Evolutionary conservation across 805 yeast genomes (phyloP).

Genomic region (Yamadazyma olivae): DNA sequence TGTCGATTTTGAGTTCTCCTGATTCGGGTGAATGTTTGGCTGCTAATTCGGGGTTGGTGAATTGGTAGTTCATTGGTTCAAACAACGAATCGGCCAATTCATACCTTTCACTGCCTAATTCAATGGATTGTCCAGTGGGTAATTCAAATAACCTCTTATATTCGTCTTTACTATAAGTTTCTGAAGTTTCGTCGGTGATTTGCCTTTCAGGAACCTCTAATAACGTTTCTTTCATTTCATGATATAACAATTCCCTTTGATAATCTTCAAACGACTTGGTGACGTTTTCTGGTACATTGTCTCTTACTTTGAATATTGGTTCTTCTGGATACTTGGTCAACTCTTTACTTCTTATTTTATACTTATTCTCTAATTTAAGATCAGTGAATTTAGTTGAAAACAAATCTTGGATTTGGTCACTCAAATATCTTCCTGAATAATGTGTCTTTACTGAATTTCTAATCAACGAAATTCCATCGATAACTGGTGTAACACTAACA

Average conservation of each 20-base stretch:
- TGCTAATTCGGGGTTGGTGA: conserved; percentile 18
- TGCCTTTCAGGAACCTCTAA: conserved; percentile 51
- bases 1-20: conserved; percentile 49
- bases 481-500: conserved; percentile 73
- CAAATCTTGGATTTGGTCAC: conserved; percentile 47
- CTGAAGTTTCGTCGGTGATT: conserved; percentile 16
- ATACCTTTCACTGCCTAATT: conserved; percentile 58
- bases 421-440: conserved; percentile 68
- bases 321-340: conserved; percentile 30
- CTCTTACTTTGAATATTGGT: conserved; percentile 18
- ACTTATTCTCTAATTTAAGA: conserved; percentile 25
- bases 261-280: conserved; percentile 53
- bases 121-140: conserved; percentile 70
- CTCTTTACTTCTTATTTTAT: conserved; percentile 47
- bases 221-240: conserved; percentile 74
- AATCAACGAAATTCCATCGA: conserved; percentile 74
- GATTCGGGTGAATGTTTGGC: conserved; percentile 37
- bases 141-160: conserved; percentile 58
- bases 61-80: conserved; percentile 49
- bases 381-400: conserved; percentile 27
- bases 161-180: conserved; percentile 15
- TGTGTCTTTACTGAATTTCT: conserved; percentile 69
- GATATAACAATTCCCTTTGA: conserved; percentile 53
- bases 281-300: conserved; percentile 26
- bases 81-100: conserved; percentile 72